These are phyloP conservation scores for Diaporthe longicolla DNA, from an alignment of 2,329 filamentous ascomycete species.

Conservation along the genomic window DNA sequence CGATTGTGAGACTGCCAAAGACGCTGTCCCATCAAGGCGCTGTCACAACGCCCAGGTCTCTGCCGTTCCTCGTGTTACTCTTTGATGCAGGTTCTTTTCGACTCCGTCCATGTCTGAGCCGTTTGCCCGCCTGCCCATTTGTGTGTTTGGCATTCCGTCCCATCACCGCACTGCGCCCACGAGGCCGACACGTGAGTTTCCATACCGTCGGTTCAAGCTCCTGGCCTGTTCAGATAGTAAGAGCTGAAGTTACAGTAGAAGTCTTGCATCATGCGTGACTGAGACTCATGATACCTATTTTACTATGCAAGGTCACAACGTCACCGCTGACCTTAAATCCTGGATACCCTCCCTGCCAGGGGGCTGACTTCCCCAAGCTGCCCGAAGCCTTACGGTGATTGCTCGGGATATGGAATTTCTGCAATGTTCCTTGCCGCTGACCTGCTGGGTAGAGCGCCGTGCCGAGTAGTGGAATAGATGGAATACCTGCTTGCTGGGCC, in stretches of 20 bases:
- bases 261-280: conserved; percentile 20
- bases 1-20: conserved; percentile 39
- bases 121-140: conserved; percentile 13
- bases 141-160: conserved; percentile 1
- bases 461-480: neutral
- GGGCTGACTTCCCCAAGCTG: neutral
- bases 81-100: conserved; percentile 29
- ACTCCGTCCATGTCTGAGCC: conserved; percentile 33
- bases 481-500: neutral
- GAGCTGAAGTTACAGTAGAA: conserved; percentile 1
- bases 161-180: conserved; percentile 31
- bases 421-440: conserved; percentile 25
- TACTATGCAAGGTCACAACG: neutral
- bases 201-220: neutral
- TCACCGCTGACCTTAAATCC: neutral
- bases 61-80: conserved; percentile 32
- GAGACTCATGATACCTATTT: conserved; percentile 25
- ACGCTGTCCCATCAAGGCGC: conserved; percentile 33
- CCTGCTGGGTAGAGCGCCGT: neutral
- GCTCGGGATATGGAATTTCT: conserved; percentile 16
- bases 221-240: neutral
- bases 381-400: conserved; percentile 14
- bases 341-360: neutral
- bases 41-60: conserved; percentile 13
- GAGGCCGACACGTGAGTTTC: conserved; percentile 24